Conservation (phyloP, 2,329 filamentous ascomycete genomes). For the Neocatenulostroma microsporum region DNA sequence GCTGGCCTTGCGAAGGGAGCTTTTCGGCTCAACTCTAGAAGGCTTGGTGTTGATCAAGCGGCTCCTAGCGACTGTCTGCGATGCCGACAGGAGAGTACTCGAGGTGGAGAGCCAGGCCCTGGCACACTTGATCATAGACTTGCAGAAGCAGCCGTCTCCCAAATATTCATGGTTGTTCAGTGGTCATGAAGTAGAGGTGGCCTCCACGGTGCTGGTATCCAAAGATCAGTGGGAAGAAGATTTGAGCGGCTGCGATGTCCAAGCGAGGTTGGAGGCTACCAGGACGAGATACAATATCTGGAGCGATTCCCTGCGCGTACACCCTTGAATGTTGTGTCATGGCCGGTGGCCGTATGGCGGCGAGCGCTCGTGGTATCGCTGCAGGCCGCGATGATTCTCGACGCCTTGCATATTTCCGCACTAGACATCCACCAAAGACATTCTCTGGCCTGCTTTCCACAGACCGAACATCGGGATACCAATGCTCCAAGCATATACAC, state of each 20-base stretch:
- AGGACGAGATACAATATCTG: slow-evolving; percentile 10
- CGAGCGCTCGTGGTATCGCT: too few species aligned
- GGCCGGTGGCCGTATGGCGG: background rate
- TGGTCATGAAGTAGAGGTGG: slow-evolving; percentile 20
- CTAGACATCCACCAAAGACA: slow-evolving; percentile 1
- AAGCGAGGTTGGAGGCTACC: slow-evolving; percentile 7
- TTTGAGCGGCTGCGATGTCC: slow-evolving; percentile 6
- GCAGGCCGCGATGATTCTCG: background rate
- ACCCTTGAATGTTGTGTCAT: slow-evolving; percentile 1
- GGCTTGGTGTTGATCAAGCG: slow-evolving; percentile 18
- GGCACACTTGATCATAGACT: slow-evolving; percentile 23
- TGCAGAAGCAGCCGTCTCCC: slow-evolving; percentile 20
- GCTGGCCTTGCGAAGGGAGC: slow-evolving; percentile 17
- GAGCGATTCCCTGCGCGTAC: slow-evolving; percentile 10
- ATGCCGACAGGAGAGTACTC: slow-evolving; percentile 16
- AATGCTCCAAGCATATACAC: slow-evolving; percentile 21
- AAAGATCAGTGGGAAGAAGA: slow-evolving; percentile 16
- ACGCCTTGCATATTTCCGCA: background rate
- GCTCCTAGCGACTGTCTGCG: slow-evolving; percentile 14
- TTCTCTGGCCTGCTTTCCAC: slow-evolving; percentile 16
- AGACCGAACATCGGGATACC: slow-evolving; percentile 18
- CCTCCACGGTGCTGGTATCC: slow-evolving; percentile 15
- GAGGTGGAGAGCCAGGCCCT: slow-evolving; percentile 25
- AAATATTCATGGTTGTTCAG: slow-evolving; percentile 24
- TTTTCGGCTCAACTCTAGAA: slow-evolving; percentile 19